Percentiles rank a stretch among this genome's conserved stretches.
Conservation (phyloP, 768 basidiomycete genomes). For the Suillus decipiens region DNA sequence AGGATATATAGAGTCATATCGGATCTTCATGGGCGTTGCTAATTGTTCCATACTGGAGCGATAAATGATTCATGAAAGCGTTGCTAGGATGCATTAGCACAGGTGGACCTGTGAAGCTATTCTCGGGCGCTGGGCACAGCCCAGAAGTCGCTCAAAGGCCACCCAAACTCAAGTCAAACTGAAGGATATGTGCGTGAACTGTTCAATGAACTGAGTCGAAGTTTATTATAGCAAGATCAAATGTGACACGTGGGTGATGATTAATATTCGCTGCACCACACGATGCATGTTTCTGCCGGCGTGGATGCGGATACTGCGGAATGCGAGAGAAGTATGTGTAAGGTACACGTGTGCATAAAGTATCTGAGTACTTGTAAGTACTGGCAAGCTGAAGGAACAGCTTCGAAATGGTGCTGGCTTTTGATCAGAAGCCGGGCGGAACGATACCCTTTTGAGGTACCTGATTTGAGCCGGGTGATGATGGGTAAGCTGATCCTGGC, state of each 20-base stretch:
- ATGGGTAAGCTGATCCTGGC: slow-evolving; percentile 55
- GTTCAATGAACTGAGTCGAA: slow-evolving; percentile 16
- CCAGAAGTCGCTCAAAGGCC: slow-evolving; percentile 30
- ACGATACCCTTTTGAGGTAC: slow-evolving; percentile 57
- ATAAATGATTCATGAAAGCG: slow-evolving; percentile 24
- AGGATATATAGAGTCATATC: slow-evolving; percentile 11
- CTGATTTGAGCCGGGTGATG: slow-evolving; percentile 42
- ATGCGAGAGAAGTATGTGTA: slow-evolving; percentile 20
- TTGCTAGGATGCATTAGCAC: slow-evolving; percentile 30
- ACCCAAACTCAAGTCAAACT: slow-evolving; percentile 17
- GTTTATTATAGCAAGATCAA: slow-evolving; percentile 31
- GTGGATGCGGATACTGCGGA: slow-evolving; percentile 17
- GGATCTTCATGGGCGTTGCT: slow-evolving; percentile 20
- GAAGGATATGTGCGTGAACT: slow-evolving; percentile 16
- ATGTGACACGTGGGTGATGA: slow-evolving; percentile 24
- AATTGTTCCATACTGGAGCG: slow-evolving; percentile 27
- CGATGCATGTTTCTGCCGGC: slow-evolving; percentile 12
- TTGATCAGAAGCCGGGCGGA: slow-evolving; percentile 78
- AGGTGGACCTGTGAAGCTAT: slow-evolving; percentile 13
- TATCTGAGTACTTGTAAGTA: slow-evolving; percentile 8
- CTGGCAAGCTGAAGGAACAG: slow-evolving; percentile 10
- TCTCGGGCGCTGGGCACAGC: slow-evolving; percentile 23
- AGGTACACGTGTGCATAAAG: slow-evolving; percentile 14
- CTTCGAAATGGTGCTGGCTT: slow-evolving; percentile 5
- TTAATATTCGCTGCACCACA: slow-evolving; percentile 12